phyloP scores from a whole-genome alignment of 805 yeast genomes.

The Komagataella pseudopastoris region DNA sequence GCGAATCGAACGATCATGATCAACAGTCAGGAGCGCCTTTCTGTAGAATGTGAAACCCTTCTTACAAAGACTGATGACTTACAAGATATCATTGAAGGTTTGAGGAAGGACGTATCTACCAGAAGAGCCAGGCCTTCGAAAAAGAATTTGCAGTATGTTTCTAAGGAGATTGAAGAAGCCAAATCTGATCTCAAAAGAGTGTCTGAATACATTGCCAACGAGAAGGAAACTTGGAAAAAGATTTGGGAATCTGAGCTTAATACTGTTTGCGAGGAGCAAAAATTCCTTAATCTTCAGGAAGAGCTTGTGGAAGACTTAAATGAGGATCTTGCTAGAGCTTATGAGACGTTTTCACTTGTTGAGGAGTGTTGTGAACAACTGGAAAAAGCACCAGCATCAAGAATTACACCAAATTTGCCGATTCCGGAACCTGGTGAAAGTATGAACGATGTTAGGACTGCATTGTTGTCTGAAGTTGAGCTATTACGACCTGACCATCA shows the following conservation, averaged over 20 bases:
- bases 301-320: slow-evolving; percentile 67
- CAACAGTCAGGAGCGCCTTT: slow-evolving; percentile 55
- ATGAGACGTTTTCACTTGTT: slow-evolving; percentile 71
- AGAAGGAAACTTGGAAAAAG: slow-evolving; percentile 76
- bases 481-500: slow-evolving; percentile 78
- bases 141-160: slow-evolving; percentile 54
- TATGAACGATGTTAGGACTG: slow-evolving; percentile 51
- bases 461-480: slow-evolving; percentile 66
- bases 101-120: slow-evolving; percentile 82
- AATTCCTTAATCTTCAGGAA: slow-evolving; percentile 80
- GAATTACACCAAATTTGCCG: slow-evolving; percentile 22
- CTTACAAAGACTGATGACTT: slow-evolving; percentile 79
- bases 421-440: slow-evolving; percentile 44
- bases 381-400: slow-evolving; percentile 37
- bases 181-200: slow-evolving; percentile 35
- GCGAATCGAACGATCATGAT: slow-evolving; percentile 53
- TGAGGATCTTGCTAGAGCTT: slow-evolving; percentile 70
- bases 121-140: slow-evolving; percentile 69
- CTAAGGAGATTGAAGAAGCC: slow-evolving; percentile 52
- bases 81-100: slow-evolving; percentile 81
- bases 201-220: slow-evolving; percentile 48
- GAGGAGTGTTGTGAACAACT: slow-evolving; percentile 75
- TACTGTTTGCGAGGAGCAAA: slow-evolving; percentile 87
- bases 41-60: slow-evolving; percentile 62
- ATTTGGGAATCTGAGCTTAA: slow-evolving; percentile 90